Evolutionary conservation across 2,329 filamentous ascomycete genomes (phyloP), one percentile per base, ranked within the genome.

Genomic region (Setomelanomma holmii): DNA sequence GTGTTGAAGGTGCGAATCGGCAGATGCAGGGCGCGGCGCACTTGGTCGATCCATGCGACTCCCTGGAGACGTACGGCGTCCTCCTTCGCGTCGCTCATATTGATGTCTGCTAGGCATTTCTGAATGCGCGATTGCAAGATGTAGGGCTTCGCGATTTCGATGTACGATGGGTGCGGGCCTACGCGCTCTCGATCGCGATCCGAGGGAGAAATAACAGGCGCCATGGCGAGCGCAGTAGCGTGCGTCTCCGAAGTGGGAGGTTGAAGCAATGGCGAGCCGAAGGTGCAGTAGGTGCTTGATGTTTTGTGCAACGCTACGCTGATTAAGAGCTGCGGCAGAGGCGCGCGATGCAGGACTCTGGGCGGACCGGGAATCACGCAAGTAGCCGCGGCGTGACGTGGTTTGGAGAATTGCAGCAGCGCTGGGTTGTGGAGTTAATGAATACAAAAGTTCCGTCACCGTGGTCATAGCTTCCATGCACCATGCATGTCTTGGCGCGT

Each of bases 1-100:
- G 93, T 96, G 64, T 93, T 90, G 75, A 91, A 97, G 0, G 95
- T 98, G 54, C 90, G 89, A 20, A 97, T 87, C 1, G 95, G 95
- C 40, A 99, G 78, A 63, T 90, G 88, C 44, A 99, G 80, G 19
- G 85, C 84, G 64, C 88, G 86, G 41, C 93, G 85, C 36, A 96
- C 89, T 55, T 87, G 89, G 68, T 97, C 91, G 56, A 99, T 93
- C 82, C 93, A 89, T 53, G 91, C 85, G 8, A 97, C 88, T 16
- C 93, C 95, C 67, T 95, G 91, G 39, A 98, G 78, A 45, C 93
- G 87, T 60, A 91, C 86, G 55, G 79, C 86, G 67, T 93, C 90
- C 73, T 98, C 93, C 51, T 89, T 87, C 33, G 89, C 86, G 45
- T 90, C 86, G 67, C 90, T 89, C 66, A 88, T 86, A 34, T 86